These are phyloP conservation scores for Orbilia quercus DNA, from an alignment of 2,329 filamentous ascomycete species.

Conservation along the genomic window DNA sequence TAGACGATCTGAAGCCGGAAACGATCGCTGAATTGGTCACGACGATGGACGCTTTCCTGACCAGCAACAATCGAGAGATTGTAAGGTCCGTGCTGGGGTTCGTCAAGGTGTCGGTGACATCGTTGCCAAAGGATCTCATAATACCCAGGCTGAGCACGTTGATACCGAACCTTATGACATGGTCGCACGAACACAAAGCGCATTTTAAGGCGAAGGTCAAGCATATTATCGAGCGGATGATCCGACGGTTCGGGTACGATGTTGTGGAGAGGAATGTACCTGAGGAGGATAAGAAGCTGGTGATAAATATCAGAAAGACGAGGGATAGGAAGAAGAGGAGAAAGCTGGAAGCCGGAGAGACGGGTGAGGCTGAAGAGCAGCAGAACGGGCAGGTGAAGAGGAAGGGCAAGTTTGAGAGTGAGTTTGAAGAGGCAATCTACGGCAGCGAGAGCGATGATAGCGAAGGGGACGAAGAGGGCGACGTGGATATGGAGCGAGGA, in stretches of 20 bases:
- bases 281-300: constrained; percentile 86
- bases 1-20: constrained; percentile 73
- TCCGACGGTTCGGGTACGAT: constrained; percentile 87
- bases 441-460: constrained; percentile 70
- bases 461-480: constrained; percentile 70
- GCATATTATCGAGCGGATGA: constrained; percentile 94
- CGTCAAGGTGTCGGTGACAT: constrained; percentile 93
- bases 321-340: constrained; percentile 90
- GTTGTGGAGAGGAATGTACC: constrained; percentile 82
- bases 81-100: constrained; percentile 95
- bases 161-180: constrained; percentile 90
- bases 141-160: constrained; percentile 79
- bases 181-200: constrained; percentile 98
- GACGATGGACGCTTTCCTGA: constrained; percentile 95
- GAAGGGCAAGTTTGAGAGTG: constrained; percentile 81
- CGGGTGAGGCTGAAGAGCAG: constrained; percentile 70
- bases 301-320: constrained; percentile 94
- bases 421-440: constrained; percentile 96
- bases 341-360: constrained; percentile 76
- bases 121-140: constrained; percentile 82
- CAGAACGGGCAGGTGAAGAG: constrained; percentile 64
- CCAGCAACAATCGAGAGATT: constrained; percentile 95
- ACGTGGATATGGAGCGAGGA: constrained; percentile 72
- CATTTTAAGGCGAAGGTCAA: constrained; percentile 98
- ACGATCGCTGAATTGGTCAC: constrained; percentile 86